A percentile compares a stretch with the other conserved stretches of the same genome.
Evolutionary conservation across 192 early-diverging fungal species (phyloP).

Genomic region (Coemansia aciculifera): DNA sequence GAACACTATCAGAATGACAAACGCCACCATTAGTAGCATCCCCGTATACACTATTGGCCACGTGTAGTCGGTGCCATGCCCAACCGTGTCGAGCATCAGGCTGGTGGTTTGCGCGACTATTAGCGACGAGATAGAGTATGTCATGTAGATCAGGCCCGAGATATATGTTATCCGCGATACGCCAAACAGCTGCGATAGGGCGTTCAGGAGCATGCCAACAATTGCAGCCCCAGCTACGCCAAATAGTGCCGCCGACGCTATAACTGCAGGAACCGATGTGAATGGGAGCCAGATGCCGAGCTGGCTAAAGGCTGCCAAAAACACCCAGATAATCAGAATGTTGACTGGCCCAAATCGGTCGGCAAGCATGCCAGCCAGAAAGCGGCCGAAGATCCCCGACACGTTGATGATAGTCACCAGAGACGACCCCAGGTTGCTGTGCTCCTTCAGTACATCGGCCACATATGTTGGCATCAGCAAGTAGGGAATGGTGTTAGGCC

Average conservation of each 20-base stretch:
- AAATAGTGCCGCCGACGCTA: conserved; percentile 41
- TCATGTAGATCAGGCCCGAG: conserved; percentile 52
- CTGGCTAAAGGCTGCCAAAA: conserved; percentile 41
- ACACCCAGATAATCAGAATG: conserved; percentile 39
- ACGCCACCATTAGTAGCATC: conserved; percentile 26
- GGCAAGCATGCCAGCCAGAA: conserved; percentile 36
- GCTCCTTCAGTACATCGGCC: conserved; percentile 33
- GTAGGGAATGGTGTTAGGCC: conserved; percentile 52
- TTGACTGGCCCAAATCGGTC: conserved; percentile 45
- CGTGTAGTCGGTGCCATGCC: conserved; percentile 42
- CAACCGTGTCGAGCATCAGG: conserved; percentile 51
- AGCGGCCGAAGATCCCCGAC: conserved; percentile 46
- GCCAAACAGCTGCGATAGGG: conserved; percentile 42
- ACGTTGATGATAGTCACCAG: conserved; percentile 51
- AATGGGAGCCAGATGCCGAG: conserved; percentile 54
- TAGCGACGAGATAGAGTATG: conserved; percentile 40
- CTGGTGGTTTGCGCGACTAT: conserved; percentile 44
- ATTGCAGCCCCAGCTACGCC: conserved; percentile 43
- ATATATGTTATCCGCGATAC: conserved; percentile 44
- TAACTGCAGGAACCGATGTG: conserved; percentile 15
- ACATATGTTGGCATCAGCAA: conserved; percentile 52
- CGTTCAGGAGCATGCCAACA: conserved; percentile 45
- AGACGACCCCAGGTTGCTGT: conserved; percentile 25
- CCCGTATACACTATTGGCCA: conserved; percentile 52
- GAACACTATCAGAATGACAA: conserved; percentile 28